Evolutionary conservation across 768 basidiomycete species (phyloP).

Genomic region (Lactarius hatsudake): DNA sequence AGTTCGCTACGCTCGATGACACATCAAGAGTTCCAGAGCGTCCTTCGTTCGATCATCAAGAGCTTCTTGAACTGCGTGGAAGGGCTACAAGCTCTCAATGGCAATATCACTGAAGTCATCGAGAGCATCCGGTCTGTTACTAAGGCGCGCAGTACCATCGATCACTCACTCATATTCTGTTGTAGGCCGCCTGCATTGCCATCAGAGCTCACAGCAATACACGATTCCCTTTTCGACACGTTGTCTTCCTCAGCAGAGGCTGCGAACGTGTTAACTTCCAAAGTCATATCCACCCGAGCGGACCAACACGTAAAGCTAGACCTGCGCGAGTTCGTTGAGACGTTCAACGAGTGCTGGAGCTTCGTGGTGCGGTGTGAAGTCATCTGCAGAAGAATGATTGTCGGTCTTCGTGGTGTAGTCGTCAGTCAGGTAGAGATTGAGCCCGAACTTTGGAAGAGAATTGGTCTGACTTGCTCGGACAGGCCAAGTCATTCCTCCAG

Average conservation of each 20-base stretch:
- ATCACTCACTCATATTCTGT: not conserved
- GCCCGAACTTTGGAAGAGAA: not conserved
- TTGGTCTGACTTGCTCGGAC: slow-evolving; percentile 4
- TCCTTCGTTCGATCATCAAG: slow-evolving; percentile 60
- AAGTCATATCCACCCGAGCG: slow-evolving; percentile 69
- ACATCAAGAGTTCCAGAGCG: slow-evolving; percentile 62
- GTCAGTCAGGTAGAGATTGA: slow-evolving; percentile 62
- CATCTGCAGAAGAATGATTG: slow-evolving; percentile 86
- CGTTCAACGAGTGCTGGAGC: slow-evolving; percentile 85
- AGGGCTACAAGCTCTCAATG: slow-evolving; percentile 60
- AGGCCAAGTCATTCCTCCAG: slow-evolving; percentile 88
- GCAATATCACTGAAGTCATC: slow-evolving; percentile 57
- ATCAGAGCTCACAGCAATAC: slow-evolving; percentile 44
- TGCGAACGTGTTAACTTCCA: slow-evolving; percentile 77
- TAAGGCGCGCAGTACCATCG: not conserved
- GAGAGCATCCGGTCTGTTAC: slow-evolving; percentile 43
- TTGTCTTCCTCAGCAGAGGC: slow-evolving; percentile 81
- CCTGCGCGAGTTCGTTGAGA: slow-evolving; percentile 68
- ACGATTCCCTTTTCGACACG: slow-evolving; percentile 72
- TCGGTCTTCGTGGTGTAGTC: slow-evolving; percentile 82
- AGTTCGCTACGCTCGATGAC: slow-evolving; percentile 62
- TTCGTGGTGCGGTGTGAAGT: slow-evolving; percentile 90
- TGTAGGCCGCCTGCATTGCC: slow-evolving; percentile 40
- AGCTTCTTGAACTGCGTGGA: slow-evolving; percentile 63
- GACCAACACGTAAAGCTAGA: slow-evolving; percentile 77